phyloP scores from a whole-genome alignment of 345 rosid species.

The Salix brachista region DNA sequence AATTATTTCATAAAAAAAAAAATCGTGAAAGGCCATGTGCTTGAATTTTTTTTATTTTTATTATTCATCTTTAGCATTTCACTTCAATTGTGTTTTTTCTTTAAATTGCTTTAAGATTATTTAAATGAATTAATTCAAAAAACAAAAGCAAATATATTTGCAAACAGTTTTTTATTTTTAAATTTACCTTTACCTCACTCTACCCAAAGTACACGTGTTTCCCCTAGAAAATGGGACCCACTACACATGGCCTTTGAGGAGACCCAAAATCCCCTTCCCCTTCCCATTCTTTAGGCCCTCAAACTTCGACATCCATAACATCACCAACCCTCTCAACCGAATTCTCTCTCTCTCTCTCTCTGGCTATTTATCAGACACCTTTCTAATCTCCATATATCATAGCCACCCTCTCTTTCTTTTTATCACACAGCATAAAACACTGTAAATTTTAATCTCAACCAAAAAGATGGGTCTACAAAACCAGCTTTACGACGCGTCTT shows the following conservation, averaged over 20 bases:
- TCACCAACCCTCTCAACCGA: neutral
- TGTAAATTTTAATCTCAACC: neutral
- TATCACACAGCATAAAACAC: neutral
- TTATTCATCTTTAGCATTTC: no score
- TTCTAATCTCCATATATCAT: neutral
- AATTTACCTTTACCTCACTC: no score
- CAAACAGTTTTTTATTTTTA: no score
- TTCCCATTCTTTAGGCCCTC: slow-evolving; percentile 1
- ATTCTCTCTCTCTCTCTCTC: neutral
- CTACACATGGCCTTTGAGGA: slow-evolving; percentile 7
- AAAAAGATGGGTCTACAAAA: slow-evolving; percentile 60
- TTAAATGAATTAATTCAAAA: no score
- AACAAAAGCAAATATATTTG: no score
- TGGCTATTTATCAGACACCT: neutral
- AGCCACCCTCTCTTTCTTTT: neutral
- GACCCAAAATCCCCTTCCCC: neutral
- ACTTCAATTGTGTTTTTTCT: no score
- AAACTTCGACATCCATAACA: neutral
- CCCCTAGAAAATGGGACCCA: neutral
- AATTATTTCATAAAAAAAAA: neutral
- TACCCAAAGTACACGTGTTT: neutral
- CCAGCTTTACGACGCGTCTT: slow-evolving; percentile 69
- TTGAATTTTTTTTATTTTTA: no score
- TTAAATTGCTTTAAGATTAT: no score
- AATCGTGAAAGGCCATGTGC: no score